Evolutionary conservation across 2,329 filamentous ascomycete species (phyloP).

Genomic region (Xylariomycetidae sp.): DNA sequence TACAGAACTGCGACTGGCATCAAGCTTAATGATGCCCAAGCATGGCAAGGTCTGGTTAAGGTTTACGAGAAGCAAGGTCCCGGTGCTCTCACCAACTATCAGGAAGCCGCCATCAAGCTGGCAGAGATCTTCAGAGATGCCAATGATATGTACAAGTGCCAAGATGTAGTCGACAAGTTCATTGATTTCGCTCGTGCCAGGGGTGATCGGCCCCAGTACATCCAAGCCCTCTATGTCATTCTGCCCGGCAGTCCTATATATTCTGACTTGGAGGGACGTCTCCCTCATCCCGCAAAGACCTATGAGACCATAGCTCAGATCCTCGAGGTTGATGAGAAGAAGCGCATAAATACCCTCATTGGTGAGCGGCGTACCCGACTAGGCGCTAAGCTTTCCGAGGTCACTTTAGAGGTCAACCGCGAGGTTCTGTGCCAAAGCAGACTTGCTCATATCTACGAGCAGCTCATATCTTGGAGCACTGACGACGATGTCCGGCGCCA

Average conservation of each 20-base stretch:
- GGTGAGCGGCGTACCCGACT: constrained; percentile 83
- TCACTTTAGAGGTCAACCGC: constrained; percentile 80
- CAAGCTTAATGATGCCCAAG: constrained; percentile 76
- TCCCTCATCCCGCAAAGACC: constrained; percentile 74
- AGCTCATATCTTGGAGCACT: constrained; percentile 83
- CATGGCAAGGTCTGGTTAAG: constrained; percentile 85
- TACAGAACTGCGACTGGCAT: constrained; percentile 70
- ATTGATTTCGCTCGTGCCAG: constrained; percentile 67
- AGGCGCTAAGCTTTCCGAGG: constrained; percentile 76
- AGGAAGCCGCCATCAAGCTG: constrained; percentile 65
- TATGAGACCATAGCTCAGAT: constrained; percentile 81
- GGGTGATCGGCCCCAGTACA: constrained; percentile 70
- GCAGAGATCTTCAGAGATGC: constrained; percentile 68
- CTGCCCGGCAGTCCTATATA: constrained; percentile 81
- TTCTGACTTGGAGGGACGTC: constrained; percentile 72
- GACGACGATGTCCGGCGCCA: constrained; percentile 80
- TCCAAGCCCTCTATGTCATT: constrained; percentile 68
- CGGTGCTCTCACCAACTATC: constrained; percentile 68
- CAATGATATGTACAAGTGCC: constrained; percentile 59
- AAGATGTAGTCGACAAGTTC: constrained; percentile 74
- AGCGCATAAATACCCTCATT: constrained; percentile 84
- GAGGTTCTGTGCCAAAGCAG: constrained; percentile 75
- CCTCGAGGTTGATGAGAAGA: constrained; percentile 79
- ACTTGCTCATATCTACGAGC: constrained; percentile 74
- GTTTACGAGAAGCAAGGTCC: constrained; percentile 75